Base-by-base conservation (phyloP, 345 rosid genomes). In the Hibiscus trionum region DNA sequence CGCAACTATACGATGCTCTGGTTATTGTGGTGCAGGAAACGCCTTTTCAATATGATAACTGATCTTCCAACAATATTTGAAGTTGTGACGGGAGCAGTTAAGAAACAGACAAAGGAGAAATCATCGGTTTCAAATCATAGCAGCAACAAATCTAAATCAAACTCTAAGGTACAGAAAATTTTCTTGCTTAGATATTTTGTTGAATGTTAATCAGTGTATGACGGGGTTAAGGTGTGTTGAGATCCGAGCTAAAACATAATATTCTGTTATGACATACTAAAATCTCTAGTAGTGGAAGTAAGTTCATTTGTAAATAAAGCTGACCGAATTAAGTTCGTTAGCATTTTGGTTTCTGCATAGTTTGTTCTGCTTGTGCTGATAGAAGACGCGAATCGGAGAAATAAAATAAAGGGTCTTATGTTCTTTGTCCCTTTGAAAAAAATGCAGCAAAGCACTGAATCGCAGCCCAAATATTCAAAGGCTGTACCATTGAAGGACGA, bases 11-110 rank as follows among this genome's bases (percentile, higher is more conserved):
- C 50, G 14, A 16, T 67, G 31, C 59, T 58, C 59, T 58, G 62
- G 46, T 27, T 60, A 46, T 19, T 77, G 46, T 77, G 71, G 59
- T 80, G 82, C 88, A 93, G 97, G 93, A 89, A 90, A 71, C 81
- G 84, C 19, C 95, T 93, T 73, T 89, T 90, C 80, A 84, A 81
- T 73, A 85, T 90, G 97, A 85, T 91, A 72, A 91, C 89, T 80
- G 97, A 90, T 1, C 93, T 89, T 71, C 96, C 91, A 42, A 89
- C 96, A 29, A 84, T 93, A 76, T 93, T 83, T 78, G 97, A 93
- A 85, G 82, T 89, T 70, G 97, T 91, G 46, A 79, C 87, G 29
- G 96, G 93, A 61, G 64, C 79, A 35, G 82, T 81, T 11, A 88
- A 88, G 93, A 89, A 86, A 75, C 89, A 80, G 65, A 67, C 82